These are phyloP conservation scores for Colletotrichum ledebouriae DNA, from an alignment of 2,329 filamentous ascomycete species.

Conservation along the genomic window DNA sequence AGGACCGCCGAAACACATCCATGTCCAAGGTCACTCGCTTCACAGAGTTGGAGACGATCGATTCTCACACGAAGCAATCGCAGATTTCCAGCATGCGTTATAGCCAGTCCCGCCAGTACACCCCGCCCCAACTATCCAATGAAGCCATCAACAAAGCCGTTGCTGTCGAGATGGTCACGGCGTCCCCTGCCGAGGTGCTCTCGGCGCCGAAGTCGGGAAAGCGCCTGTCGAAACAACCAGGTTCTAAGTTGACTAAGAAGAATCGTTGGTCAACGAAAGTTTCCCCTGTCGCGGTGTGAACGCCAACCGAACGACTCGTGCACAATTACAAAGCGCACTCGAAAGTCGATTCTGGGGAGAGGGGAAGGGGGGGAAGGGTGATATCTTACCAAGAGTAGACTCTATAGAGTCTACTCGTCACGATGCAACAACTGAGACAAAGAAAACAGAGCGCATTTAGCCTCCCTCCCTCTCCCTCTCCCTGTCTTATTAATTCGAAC, in stretches of 20 bases:
- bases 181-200: slow-evolving; percentile 17
- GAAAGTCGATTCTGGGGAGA: slow-evolving; percentile 1
- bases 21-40: slow-evolving; percentile 48
- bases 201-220: slow-evolving; percentile 44
- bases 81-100: slow-evolving; percentile 25
- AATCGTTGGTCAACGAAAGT: slow-evolving; percentile 49
- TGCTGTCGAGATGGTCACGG: slow-evolving; percentile 29
- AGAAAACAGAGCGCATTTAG: not conserved
- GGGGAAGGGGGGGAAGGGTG: not conserved
- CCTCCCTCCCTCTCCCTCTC: too few species aligned
- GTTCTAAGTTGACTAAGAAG: slow-evolving; percentile 49
- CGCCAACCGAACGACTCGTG: not conserved
- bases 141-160: slow-evolving; percentile 43
- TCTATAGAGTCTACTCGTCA: not conserved
- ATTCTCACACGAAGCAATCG: slow-evolving; percentile 46
- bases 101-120: slow-evolving; percentile 18
- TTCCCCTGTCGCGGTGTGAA: slow-evolving; percentile 48
- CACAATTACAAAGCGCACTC: not conserved
- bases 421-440: slow-evolving; percentile 7
- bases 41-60: slow-evolving; percentile 50
- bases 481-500: not conserved
- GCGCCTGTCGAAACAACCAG: slow-evolving; percentile 49
- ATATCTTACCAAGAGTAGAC: not conserved
- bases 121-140: slow-evolving; percentile 42
- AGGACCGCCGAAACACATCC: slow-evolving; percentile 43